Conservation (phyloP, 805 yeast species). For the Lipomyces mesembrius region DNA sequence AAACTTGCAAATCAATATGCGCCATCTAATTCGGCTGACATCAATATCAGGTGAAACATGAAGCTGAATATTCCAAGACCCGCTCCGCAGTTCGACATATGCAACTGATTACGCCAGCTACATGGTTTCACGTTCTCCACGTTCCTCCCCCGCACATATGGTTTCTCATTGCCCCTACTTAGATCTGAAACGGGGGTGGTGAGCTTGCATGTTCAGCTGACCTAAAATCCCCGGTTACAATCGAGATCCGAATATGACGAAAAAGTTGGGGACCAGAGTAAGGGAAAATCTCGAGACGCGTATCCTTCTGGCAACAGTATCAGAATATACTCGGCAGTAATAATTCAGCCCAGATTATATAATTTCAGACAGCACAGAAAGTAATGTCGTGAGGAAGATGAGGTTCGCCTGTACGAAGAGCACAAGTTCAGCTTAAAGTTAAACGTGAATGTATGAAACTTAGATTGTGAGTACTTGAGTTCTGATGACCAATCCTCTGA, state of each 20-base stretch:
- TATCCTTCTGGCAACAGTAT: background rate
- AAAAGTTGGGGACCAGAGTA: background rate
- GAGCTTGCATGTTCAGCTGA: background rate
- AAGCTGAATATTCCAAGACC: background rate
- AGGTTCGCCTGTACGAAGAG: background rate
- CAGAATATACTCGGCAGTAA: background rate
- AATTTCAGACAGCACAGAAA: background rate
- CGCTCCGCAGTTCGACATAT: background rate
- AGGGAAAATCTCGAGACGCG: background rate
- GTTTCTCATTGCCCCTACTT: background rate
- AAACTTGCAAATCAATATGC: no score
- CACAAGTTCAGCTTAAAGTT: background rate
- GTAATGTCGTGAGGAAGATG: background rate
- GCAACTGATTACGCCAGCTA: no score
- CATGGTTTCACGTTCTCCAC: background rate
- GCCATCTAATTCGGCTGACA: no score
- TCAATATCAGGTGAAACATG: background rate
- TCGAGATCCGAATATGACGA: background rate
- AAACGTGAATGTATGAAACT: background rate
- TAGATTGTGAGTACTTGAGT: background rate
- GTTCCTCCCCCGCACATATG: background rate
- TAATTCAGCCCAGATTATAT: no score
- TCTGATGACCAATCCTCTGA: background rate
- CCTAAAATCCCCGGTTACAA: background rate
- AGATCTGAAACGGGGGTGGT: background rate